Evolutionary conservation across 1,284 basidiomycete species (phyloP), one percentile per base, ranked within the genome.

Genomic region (Ceratobasidium sp.): DNA sequence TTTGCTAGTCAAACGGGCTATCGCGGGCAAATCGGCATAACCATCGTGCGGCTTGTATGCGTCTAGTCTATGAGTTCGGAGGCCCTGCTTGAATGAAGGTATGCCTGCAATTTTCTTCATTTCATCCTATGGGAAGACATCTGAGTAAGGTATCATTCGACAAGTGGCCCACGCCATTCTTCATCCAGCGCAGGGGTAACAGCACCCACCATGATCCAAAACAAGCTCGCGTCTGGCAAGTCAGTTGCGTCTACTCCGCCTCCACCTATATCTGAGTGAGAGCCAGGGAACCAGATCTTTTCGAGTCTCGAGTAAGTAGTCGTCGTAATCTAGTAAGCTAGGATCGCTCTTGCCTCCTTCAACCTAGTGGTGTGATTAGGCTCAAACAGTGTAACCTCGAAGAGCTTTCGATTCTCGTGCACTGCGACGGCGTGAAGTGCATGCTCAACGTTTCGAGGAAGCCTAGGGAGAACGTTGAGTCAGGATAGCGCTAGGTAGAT

Each of bases 201-300:
- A 4, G 29, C 1, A 36, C 73, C 1, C 41, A 76, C 75, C 29
- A 67, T 64, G 63, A 76, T 76, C 75, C 75, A 76, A 41, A 67
- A 33, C n/a, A 76, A 41, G 24, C 51, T 71, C 6, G 59, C 59
- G 1, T 59, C 44, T 50, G 75, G 53, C 41, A 76, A n/a, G 22
- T 75, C 48, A 27, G 75, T 57, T 14, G 57, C 44, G n/a, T 66
- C 47, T n/a, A 62, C 33, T 19, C 75, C 53, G 44, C 74, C 75
- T 19, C 75, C 73, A 7, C 75, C 73, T 9, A 76, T 73, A 24
- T 76, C 75, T 15, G 62, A 59, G 62, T 76, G 75, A 8, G 63
- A 44, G 17, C 74, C 75, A 3, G 73, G 17, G 45, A 76, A 74
- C 63, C 65, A 73, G 14, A 69, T 48, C 74, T 71, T 22, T 19